Evolutionary conservation across 2,329 filamentous ascomycete genomes (phyloP), one percentile per base, ranked within the genome.

Genomic region (Golovinomyces cichoracearum): DNA sequence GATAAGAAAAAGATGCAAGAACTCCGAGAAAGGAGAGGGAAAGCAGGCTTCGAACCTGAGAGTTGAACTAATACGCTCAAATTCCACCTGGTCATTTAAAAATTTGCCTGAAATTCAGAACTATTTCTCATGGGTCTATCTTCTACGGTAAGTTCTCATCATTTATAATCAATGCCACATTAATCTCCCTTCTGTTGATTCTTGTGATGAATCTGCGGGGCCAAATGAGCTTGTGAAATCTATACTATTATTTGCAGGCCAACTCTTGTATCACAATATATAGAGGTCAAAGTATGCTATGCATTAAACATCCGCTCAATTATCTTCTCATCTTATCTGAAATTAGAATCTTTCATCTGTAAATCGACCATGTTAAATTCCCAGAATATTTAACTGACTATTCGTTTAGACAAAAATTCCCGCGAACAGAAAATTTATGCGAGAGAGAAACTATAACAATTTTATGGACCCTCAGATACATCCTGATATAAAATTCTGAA

Each of bases 1-100:
- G 83, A 90, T 65, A 72, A 72, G 64, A 74, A 66, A 65, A 80
- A 74, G 64, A 71, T 90, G 44, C 68, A 71, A 57, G 75, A 74
- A 50, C 78, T 86, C 76, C 76, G 73, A 63, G 72, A 71, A 62
- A 72, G 74, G 64, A 73, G 73, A 59, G 72, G 74, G 19, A 76
- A 49, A 42, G 48, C 48, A 10, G 51, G 69, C 60, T 73, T 80
- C 57, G 67, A 67, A 59, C 69, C 68, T 1, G 68, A 71, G 65
- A 67, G 47, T 21, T 55, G 53, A 58, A 23, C 10, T 49, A 53
- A 45, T 52, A 22, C 55, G 58, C 60, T 9, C 67, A 59, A 65
- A 50, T 40, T 19, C 12, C 23, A n/a, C 13, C 3, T 26, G 25
- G n/a, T 4, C n/a, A 17, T 19, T 17, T 26, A 17, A 17, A 25